phyloP scores from a whole-genome alignment of 2,329 filamentous ascomycete species.

The Ascochyta clinopodiicola region DNA sequence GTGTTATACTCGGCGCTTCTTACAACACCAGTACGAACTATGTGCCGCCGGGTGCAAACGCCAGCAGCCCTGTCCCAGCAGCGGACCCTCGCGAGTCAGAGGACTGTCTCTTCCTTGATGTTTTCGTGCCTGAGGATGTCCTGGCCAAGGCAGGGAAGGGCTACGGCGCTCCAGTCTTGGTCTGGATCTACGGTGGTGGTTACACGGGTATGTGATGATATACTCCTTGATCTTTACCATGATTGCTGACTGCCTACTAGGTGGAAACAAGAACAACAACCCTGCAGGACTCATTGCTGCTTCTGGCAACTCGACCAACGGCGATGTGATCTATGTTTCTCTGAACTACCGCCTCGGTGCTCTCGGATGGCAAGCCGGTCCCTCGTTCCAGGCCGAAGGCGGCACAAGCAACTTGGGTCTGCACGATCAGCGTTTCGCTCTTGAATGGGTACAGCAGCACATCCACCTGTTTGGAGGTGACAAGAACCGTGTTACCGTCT shows the following conservation, averaged over 20 bases:
- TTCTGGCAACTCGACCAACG: slow-evolving; percentile 48
- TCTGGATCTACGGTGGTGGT: slow-evolving; percentile 58
- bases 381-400: slow-evolving; percentile 43
- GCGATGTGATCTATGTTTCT: slow-evolving; percentile 54
- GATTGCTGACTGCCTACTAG: not conserved
- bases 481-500: slow-evolving; percentile 46
- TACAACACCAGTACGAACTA: slow-evolving; percentile 42
- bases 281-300: slow-evolving; percentile 53
- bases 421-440: slow-evolving; percentile 49
- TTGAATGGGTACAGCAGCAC: slow-evolving; percentile 50
- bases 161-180: slow-evolving; percentile 52
- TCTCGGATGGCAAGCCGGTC: slow-evolving; percentile 45
- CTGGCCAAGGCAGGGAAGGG: slow-evolving; percentile 43
- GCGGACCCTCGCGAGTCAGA: slow-evolving; percentile 47
- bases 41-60: slow-evolving; percentile 34
- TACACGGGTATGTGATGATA: slow-evolving; percentile 8
- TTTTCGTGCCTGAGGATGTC: slow-evolving; percentile 53
- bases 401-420: slow-evolving; percentile 45
- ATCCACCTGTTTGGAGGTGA: slow-evolving; percentile 51
- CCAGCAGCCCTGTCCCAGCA: slow-evolving; percentile 27
- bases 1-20: slow-evolving; percentile 34
- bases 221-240: no score
- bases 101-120: slow-evolving; percentile 59
- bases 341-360: slow-evolving; percentile 57
- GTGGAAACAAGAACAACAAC: slow-evolving; percentile 51